phyloP scores from a whole-genome alignment of 1,139 yeast species.

The Pichia sp. region DNA sequence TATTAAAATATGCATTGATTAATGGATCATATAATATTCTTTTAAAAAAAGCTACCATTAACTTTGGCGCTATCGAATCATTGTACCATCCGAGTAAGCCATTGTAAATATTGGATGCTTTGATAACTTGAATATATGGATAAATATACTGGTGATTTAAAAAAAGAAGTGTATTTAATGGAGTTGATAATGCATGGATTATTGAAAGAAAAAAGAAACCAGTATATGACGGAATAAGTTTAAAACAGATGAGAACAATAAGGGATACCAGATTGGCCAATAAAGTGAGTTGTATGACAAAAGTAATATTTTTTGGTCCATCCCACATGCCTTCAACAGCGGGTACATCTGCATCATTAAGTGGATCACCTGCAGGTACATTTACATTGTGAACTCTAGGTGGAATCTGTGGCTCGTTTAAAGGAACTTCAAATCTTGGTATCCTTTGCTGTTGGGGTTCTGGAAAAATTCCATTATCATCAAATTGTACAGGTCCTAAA shows the following conservation, averaged over 20 bases:
- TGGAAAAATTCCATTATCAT: no score
- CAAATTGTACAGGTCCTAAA: no score
- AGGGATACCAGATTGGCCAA: conserved; percentile 40
- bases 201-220: neutral
- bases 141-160: no score
- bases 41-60: conserved; percentile 5
- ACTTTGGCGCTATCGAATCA: conserved; percentile 3
- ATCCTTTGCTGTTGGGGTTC: no score
- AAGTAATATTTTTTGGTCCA: conserved; percentile 15
- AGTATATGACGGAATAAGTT: conserved; percentile 44
- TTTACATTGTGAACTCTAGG: no score
- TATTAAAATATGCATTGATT: conserved; percentile 14
- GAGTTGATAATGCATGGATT: no score
- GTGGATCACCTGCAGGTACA: neutral
- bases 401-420: no score
- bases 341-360: neutral
- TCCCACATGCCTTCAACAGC: conserved; percentile 11
- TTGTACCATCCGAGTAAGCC: neutral
- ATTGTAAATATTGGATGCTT: neutral
- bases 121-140: neutral
- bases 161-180: no score
- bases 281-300: conserved; percentile 21
- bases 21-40: conserved; percentile 23
- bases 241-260: conserved; percentile 40
- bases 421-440: no score